phyloP scores from a whole-genome alignment of 176 grass and related monocot genomes.

The Eleusine coracana region DNA sequence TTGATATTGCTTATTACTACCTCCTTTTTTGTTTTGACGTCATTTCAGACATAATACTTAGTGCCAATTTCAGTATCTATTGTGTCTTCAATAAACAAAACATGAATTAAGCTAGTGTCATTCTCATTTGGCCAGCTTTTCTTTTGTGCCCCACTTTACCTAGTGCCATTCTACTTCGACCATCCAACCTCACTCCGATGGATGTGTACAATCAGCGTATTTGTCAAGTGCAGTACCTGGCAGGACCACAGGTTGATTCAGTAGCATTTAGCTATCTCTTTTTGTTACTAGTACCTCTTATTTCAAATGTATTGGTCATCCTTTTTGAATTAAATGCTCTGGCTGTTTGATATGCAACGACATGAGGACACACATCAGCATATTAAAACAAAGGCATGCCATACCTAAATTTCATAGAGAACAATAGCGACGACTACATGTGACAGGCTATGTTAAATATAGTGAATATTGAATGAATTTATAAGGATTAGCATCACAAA shows the following conservation, averaged over 20 bases:
- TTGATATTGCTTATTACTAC: no score
- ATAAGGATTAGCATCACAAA: conserved; percentile 24
- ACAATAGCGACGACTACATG: neutral
- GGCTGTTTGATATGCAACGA: neutral
- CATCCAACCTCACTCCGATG: neutral
- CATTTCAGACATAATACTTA: no score
- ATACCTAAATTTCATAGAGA: neutral
- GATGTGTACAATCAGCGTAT: neutral
- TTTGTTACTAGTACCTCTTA: neutral
- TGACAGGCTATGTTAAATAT: neutral
- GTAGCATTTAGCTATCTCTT: neutral
- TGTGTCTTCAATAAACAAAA: neutral
- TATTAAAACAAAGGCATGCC: neutral
- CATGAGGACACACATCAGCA: neutral
- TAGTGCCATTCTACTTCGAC: neutral
- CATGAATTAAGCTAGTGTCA: neutral
- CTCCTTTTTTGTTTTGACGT: no score
- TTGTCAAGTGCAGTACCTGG: neutral
- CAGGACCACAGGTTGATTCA: neutral
- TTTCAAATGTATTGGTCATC: neutral
- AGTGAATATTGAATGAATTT: neutral
- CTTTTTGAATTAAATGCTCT: neutral
- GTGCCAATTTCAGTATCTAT: neutral
- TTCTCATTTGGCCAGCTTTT: neutral
- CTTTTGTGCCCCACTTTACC: neutral